phyloP scores from a whole-genome alignment of 306 rosid genomes.

The Ceratonia siliqua region DNA sequence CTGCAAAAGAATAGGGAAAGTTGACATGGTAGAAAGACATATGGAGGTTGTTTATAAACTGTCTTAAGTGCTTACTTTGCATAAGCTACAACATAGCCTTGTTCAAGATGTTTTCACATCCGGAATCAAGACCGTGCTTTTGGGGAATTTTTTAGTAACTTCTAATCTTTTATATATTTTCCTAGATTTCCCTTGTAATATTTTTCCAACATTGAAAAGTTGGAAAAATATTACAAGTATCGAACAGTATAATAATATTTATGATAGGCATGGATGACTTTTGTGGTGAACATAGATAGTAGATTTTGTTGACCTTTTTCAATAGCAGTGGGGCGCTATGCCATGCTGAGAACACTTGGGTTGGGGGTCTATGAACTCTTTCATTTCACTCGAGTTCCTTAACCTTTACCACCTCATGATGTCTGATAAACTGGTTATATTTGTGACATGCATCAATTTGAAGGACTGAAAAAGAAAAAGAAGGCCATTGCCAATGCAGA shows the following conservation, averaged over 20 bases:
- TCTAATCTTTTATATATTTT: neutral
- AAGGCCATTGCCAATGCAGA: too few relatives aligned
- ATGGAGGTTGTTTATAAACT: neutral
- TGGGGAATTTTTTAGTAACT: neutral
- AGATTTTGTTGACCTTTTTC: neutral
- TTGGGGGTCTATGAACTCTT: too few relatives aligned
- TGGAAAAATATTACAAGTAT: neutral
- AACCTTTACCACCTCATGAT: neutral
- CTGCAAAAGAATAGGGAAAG: too few relatives aligned
- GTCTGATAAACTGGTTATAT: neutral
- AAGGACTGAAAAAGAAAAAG: too few relatives aligned
- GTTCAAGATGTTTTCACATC: neutral
- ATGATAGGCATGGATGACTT: neutral
- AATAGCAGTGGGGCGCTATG: too few relatives aligned
- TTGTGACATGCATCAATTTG: neutral
- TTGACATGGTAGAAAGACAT: too few relatives aligned
- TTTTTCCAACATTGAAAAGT: neutral
- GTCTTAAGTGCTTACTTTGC: neutral
- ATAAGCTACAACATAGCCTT: neutral
- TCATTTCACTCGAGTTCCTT: neutral
- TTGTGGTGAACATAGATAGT: neutral
- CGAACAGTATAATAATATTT: too few relatives aligned
- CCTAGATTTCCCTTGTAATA: neutral
- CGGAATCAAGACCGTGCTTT: conserved; percentile 4
- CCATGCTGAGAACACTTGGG: too few relatives aligned